Conservation (phyloP, 108 stramenopile genomes). For the Nitzschia palea region DNA sequence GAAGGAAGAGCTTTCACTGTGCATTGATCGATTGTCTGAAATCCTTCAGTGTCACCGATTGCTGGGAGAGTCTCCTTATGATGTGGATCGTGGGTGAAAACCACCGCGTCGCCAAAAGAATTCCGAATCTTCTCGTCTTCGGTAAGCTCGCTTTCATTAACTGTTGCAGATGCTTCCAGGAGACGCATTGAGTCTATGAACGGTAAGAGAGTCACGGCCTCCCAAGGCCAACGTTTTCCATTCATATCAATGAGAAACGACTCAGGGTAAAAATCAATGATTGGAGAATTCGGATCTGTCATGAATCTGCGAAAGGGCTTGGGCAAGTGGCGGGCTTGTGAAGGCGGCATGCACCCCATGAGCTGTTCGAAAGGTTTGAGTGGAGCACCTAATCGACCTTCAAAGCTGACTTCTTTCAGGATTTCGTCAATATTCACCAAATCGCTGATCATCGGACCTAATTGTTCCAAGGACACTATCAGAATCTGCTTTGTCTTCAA, state of each 20-base stretch:
- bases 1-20: slow-evolving; percentile 32
- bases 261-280: slow-evolving; percentile 91
- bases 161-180: slow-evolving; percentile 49
- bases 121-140: slow-evolving; percentile 71
- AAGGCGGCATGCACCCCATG: slow-evolving; percentile 94
- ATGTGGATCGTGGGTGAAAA: slow-evolving; percentile 36
- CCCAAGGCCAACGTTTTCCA: slow-evolving; percentile 96
- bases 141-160: slow-evolving; percentile 54
- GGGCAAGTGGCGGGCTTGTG: slow-evolving; percentile 91
- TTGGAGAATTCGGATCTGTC: slow-evolving; percentile 77
- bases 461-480: slow-evolving; percentile 3
- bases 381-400: slow-evolving; percentile 72
- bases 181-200: slow-evolving; percentile 93
- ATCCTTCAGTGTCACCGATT: slow-evolving; percentile 20
- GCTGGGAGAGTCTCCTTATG: slow-evolving; percentile 11
- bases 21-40: slow-evolving; percentile 35
- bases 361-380: slow-evolving; percentile 93
- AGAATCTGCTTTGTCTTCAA: neutral
- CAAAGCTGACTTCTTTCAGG: slow-evolving; percentile 66
- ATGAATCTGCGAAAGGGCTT: slow-evolving; percentile 90
- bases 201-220: slow-evolving; percentile 95
- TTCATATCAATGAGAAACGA: slow-evolving; percentile 88
- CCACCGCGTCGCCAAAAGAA: slow-evolving; percentile 48
- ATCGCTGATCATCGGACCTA: slow-evolving; percentile 93
- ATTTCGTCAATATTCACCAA: slow-evolving; percentile 72